A percentile compares a stretch with the other conserved stretches of the same genome.
Evolutionary conservation across 129 eudicot genomes (phyloP).

Genomic region (Pseudognaphalium luteoalbum): DNA sequence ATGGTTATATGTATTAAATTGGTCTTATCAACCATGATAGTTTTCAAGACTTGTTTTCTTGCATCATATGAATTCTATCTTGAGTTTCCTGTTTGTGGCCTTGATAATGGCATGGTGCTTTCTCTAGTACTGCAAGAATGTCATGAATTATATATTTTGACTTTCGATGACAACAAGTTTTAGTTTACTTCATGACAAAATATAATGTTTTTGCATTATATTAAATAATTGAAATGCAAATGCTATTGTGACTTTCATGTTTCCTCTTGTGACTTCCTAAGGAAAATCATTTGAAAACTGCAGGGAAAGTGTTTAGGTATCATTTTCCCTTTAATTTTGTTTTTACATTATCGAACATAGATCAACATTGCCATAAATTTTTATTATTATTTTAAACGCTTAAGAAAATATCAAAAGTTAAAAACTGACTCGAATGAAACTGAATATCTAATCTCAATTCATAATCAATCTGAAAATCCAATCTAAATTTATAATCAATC

Average conservation of each 20-base stretch:
- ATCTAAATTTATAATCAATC: no score
- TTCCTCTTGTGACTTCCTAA: not conserved
- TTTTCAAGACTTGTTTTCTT: not conserved
- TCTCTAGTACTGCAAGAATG: not conserved
- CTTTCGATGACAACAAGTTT: not conserved
- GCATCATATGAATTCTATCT: slow-evolving; percentile 6
- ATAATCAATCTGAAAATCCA: no score
- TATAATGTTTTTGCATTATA: not conserved
- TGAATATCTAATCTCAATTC: no score
- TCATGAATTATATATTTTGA: not conserved
- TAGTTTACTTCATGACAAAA: not conserved
- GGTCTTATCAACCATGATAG: not conserved
- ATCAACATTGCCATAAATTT: no score
- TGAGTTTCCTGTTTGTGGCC: slow-evolving; percentile 14
- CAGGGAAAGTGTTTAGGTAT: no score
- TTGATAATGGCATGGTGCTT: not conserved
- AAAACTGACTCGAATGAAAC: no score
- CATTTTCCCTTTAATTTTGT: no score
- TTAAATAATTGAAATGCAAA: not conserved
- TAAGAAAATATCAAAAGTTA: no score
- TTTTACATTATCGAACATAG: no score
- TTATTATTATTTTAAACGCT: not conserved
- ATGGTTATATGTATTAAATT: not conserved
- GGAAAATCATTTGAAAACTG: no score
- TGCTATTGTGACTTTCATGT: slow-evolving; percentile 1